Percentiles rank a stretch among this genome's conserved stretches.
phyloP scores from a whole-genome alignment of 2,329 filamentous ascomycete species.

The Lomentospora prolificans region DNA sequence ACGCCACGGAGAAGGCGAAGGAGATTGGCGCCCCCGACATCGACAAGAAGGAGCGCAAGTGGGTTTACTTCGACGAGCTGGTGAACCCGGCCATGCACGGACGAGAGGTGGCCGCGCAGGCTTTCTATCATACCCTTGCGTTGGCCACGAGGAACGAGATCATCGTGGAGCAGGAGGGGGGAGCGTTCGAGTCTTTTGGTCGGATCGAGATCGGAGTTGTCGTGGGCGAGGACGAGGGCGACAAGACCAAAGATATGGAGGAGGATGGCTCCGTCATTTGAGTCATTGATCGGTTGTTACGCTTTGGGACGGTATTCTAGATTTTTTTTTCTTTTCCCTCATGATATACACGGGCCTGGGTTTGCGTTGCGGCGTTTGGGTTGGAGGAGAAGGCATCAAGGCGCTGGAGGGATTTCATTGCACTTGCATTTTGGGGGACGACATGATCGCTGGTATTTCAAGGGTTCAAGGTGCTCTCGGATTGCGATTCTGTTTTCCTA shows the following conservation, averaged over 20 bases:
- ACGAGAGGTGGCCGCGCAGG: slow-evolving; percentile 59
- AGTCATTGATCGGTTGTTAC: too few species aligned
- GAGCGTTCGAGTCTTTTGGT: slow-evolving; percentile 30
- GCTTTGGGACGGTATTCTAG: too few species aligned
- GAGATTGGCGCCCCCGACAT: slow-evolving; percentile 23
- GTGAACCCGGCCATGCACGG: slow-evolving; percentile 47
- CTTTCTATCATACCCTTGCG: slow-evolving; percentile 63
- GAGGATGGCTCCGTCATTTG: not conserved
- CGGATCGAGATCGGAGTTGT: slow-evolving; percentile 31
- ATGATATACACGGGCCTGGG: too few species aligned
- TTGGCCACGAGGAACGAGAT: slow-evolving; percentile 59
- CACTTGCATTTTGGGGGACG: too few species aligned
- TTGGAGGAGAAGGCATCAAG: too few species aligned
- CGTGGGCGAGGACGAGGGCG: not conserved
- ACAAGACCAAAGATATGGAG: not conserved
- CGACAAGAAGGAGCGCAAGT: slow-evolving; percentile 16
- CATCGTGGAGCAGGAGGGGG: slow-evolving; percentile 48
- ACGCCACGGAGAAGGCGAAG: slow-evolving; percentile 26
- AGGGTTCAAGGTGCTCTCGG: too few species aligned
- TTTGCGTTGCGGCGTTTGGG: too few species aligned
- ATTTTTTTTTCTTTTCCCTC: not conserved
- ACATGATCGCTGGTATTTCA: too few species aligned
- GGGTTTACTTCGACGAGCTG: slow-evolving; percentile 59
- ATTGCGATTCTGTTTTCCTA: too few species aligned
- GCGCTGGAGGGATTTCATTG: too few species aligned